A percentile compares a stretch with the other conserved stretches of the same genome.
These are phyloP conservation scores for Diversispora epigaea DNA, from an alignment of 192 early-diverging fungal species.

Conservation along the genomic window DNA sequence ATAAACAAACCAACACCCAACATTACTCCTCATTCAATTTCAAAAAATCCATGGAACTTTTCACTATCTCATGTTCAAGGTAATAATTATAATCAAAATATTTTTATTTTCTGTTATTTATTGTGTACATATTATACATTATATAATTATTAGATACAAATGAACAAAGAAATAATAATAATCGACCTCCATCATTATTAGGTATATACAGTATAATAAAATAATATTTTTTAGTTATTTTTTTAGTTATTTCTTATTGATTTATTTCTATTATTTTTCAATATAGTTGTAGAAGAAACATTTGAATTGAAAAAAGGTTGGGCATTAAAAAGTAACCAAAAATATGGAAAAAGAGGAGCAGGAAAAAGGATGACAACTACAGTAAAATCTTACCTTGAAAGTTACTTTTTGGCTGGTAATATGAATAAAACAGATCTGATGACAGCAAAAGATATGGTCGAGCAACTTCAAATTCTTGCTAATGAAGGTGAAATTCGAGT, in stretches of 20 bases:
- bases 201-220: neutral
- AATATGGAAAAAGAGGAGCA: neutral
- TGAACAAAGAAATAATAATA: neutral
- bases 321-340: neutral
- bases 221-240: too few relatives aligned
- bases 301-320: neutral
- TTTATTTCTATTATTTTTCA: neutral
- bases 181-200: neutral
- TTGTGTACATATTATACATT: neutral
- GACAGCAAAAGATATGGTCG: neutral
- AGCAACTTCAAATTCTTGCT: conserved; percentile 16
- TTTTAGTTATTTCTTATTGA: neutral
- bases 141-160: conserved; percentile 7
- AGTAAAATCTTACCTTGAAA: neutral
- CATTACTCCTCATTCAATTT: neutral
- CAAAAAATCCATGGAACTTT: neutral
- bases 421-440: neutral
- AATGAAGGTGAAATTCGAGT: neutral
- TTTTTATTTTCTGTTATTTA: neutral
- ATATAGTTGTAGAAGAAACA: neutral
- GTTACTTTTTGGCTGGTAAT: conserved; percentile 7
- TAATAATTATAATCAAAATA: neutral
- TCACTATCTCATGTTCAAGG: neutral
- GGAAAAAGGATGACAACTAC: neutral
- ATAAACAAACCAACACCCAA: neutral